Base-by-base conservation (phyloP, 495 filamentous ascomycete genomes). In the Lindgomyces ingoldianus region DNA sequence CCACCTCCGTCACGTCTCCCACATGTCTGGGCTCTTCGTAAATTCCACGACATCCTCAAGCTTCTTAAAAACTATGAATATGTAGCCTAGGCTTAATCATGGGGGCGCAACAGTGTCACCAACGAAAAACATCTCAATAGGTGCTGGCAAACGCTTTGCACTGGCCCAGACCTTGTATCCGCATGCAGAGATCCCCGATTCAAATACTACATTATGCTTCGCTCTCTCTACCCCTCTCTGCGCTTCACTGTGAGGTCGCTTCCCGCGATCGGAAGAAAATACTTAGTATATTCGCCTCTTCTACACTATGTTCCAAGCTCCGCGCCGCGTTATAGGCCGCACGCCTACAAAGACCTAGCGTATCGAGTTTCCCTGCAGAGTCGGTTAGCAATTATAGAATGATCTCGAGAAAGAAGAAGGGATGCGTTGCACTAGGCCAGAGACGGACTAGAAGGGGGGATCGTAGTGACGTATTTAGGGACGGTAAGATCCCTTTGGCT, bases 141-240 rank as follows among this genome's bases (percentile, higher is more conserved):
- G 16, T 63, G 56, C 41, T 63, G 60, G 60, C 30, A 63, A 18
- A 63, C 49, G 25, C 51, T 63, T 19, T 62, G 60, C 48, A 51
- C 50, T 16, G 49, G 48, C 1, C 60, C 45, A 1, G 27, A 33
- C 9, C 19, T 51, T 12, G 25, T 39, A 2, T 47, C 49, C 19
- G 60, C 50, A 0, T 24, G 27, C 16, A 45, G 48, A 48, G 60
- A 63, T 33, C 44, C 51, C 25, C 48, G 60, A 3, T 63, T 55
- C 51, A 63, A 63, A 27, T 63, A 55, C 44, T 57, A 49, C 30
- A 26, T 41, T 1, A 27, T 57, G 12, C 45, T 57, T 45, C 39
- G 61, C 21, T 49, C 25, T 2, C 42, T 50, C 3, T 44, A 42
- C 2, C 21, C 61, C 22, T 64, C 57, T 25, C 16, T 57, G 16